Conservation (phyloP, 148 eudicot species). For the Amaranthus hypochondriacus region DNA sequence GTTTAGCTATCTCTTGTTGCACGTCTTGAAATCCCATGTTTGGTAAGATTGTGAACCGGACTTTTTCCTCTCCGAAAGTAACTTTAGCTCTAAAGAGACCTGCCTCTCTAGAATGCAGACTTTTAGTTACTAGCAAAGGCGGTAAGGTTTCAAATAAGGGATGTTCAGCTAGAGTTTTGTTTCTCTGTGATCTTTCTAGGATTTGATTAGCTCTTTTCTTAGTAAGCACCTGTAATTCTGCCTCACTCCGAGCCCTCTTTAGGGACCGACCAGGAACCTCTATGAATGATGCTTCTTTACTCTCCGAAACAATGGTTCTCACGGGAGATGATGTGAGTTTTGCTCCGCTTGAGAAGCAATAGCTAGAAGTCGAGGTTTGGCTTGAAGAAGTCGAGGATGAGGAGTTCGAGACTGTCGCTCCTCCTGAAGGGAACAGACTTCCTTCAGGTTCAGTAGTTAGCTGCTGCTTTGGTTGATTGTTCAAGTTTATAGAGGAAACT, state of each 20-base stretch:
- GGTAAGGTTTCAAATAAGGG: slow-evolving; percentile 26
- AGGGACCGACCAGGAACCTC: slow-evolving; percentile 33
- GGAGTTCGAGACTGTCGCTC: slow-evolving; percentile 47
- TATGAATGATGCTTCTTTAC: slow-evolving; percentile 29
- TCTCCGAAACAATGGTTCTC: slow-evolving; percentile 19
- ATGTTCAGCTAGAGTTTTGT: slow-evolving; percentile 32
- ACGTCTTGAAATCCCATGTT: slow-evolving; percentile 53
- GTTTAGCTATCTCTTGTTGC: slow-evolving; percentile 48
- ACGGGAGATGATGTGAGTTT: slow-evolving; percentile 28
- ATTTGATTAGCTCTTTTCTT: slow-evolving; percentile 33
- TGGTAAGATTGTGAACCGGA: slow-evolving; percentile 55
- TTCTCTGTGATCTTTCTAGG: slow-evolving; percentile 43
- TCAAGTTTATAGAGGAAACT: slow-evolving; percentile 28
- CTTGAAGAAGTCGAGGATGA: slow-evolving; percentile 50
- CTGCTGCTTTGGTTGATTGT: slow-evolving; percentile 28
- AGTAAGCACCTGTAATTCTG: slow-evolving; percentile 29
- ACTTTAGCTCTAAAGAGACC: slow-evolving; percentile 53
- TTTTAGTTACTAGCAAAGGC: slow-evolving; percentile 21
- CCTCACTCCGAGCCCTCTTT: slow-evolving; percentile 48
- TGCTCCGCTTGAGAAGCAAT: slow-evolving; percentile 40
- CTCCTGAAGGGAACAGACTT: slow-evolving; percentile 34
- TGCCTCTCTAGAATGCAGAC: slow-evolving; percentile 26
- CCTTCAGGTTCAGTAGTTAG: slow-evolving; percentile 37
- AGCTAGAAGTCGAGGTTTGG: slow-evolving; percentile 64
- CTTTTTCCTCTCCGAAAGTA: slow-evolving; percentile 59